Conservation (phyloP, 148 eudicot genomes). For the Euryodendron excelsum region DNA sequence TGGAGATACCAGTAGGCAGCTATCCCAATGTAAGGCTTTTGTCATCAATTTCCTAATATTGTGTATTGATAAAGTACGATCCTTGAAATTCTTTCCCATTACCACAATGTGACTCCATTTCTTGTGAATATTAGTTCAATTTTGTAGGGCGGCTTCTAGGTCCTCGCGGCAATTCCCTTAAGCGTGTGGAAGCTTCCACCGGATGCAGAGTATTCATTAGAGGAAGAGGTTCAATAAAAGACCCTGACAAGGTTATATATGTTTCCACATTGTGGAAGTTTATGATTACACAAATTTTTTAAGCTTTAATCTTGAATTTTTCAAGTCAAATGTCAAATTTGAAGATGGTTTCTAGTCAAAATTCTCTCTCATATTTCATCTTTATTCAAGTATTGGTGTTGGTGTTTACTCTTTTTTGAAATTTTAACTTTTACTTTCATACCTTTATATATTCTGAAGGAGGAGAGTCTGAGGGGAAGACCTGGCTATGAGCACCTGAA, state of each 20-base stretch:
- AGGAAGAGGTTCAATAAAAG: slow-evolving; percentile 55
- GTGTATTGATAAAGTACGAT: background rate
- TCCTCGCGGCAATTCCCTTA: slow-evolving; percentile 52
- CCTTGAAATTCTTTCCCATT: background rate
- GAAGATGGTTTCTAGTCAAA: background rate
- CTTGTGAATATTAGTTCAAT: slow-evolving; percentile 35
- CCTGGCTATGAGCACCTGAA: slow-evolving; percentile 58
- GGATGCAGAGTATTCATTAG: slow-evolving; percentile 55
- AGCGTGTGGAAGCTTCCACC: slow-evolving; percentile 55
- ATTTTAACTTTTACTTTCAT: background rate
- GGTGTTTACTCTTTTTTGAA: background rate
- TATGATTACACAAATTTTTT: background rate
- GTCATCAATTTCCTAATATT: slow-evolving; percentile 10
- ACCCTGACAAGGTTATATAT: slow-evolving; percentile 39
- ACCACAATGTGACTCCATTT: slow-evolving; percentile 10
- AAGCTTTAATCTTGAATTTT: background rate
- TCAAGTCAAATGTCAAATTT: background rate
- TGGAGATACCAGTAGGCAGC: slow-evolving; percentile 54
- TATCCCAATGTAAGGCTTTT: slow-evolving; percentile 40
- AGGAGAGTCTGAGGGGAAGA: slow-evolving; percentile 45
- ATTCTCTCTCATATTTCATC: background rate
- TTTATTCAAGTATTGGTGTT: background rate
- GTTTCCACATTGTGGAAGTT: background rate
- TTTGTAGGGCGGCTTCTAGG: slow-evolving; percentile 57
- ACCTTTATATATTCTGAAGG: slow-evolving; percentile 20